Conservation (phyloP, 192 early-diverging fungal species). For the Linnemannia elongata region DNA sequence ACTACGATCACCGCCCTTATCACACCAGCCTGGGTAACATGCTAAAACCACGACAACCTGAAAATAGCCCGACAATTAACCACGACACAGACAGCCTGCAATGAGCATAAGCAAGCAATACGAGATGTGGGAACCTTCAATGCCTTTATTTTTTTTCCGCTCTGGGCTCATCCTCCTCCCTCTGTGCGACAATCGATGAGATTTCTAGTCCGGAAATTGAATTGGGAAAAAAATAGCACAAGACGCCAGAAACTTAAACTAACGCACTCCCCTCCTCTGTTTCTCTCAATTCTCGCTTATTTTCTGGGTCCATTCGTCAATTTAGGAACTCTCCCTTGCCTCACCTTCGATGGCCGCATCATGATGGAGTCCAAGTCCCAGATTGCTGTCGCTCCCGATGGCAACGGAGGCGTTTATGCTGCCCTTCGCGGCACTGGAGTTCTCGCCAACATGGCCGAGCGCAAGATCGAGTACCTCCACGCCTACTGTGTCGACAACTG, state of each 20-base stretch:
- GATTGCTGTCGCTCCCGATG: slow-evolving; percentile 89
- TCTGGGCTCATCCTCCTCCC: background rate
- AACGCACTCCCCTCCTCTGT: background rate
- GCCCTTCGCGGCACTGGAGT: slow-evolving; percentile 89
- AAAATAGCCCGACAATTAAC: background rate
- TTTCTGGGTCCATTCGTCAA: background rate
- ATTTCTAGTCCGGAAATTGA: background rate
- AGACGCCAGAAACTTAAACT: slow-evolving; percentile 11
- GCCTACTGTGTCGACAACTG: slow-evolving; percentile 99
- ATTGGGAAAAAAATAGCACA: background rate
- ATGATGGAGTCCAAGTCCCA: slow-evolving; percentile 85
- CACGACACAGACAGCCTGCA: background rate
- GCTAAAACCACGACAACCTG: background rate
- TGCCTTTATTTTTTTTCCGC: background rate
- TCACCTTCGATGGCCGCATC: slow-evolving; percentile 94
- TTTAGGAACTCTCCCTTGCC: slow-evolving; percentile 89
- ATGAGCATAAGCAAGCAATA: background rate
- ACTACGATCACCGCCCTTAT: too few relatives aligned
- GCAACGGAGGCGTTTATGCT: slow-evolving; percentile 97
- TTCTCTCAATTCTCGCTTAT: background rate
- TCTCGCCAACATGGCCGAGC: slow-evolving; percentile 81
- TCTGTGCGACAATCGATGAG: slow-evolving; percentile 3
- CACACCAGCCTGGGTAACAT: background rate
- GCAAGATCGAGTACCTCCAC: slow-evolving; percentile 91
- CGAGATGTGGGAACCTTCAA: background rate